Conservation (phyloP, 2,329 filamentous ascomycete species). For the Pseudopyricularia cyperi region DNA sequence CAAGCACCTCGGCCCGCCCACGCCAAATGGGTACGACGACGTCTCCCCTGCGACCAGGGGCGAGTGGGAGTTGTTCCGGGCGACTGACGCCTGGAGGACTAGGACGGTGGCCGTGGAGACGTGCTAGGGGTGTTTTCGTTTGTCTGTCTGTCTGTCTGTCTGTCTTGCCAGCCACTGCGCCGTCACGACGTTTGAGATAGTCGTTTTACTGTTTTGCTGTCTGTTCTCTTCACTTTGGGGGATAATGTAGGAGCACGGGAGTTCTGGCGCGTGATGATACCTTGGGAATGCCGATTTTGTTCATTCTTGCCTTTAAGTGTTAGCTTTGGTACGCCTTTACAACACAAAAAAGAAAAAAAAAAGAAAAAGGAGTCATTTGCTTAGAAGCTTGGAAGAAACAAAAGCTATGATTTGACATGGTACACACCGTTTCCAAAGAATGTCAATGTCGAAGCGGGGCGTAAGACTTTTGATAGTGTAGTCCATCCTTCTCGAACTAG, state of each 20-base stretch:
- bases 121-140: conserved; percentile 21
- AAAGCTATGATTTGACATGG: too few species aligned
- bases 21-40: conserved; percentile 47
- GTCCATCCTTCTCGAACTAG: neutral
- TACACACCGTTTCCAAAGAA: too few species aligned
- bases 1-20: conserved; percentile 31
- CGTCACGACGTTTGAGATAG: neutral
- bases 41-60: conserved; percentile 48
- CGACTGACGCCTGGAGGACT: conserved; percentile 26
- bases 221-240: neutral
- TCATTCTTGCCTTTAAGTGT: neutral
- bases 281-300: neutral
- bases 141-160: conserved; percentile 2
- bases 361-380: too few species aligned
- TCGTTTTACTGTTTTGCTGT: neutral
- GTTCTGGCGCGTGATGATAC: neutral
- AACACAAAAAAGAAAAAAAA: neutral
- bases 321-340: neutral
- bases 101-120: conserved; percentile 34
- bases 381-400: too few species aligned
- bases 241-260: neutral
- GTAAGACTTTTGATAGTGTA: neutral
- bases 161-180: neutral
- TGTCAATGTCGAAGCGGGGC: neutral
- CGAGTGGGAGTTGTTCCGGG: conserved; percentile 48